Conservation (phyloP, 148 eudicot species). For the Vaccinium vitisidaea region DNA sequence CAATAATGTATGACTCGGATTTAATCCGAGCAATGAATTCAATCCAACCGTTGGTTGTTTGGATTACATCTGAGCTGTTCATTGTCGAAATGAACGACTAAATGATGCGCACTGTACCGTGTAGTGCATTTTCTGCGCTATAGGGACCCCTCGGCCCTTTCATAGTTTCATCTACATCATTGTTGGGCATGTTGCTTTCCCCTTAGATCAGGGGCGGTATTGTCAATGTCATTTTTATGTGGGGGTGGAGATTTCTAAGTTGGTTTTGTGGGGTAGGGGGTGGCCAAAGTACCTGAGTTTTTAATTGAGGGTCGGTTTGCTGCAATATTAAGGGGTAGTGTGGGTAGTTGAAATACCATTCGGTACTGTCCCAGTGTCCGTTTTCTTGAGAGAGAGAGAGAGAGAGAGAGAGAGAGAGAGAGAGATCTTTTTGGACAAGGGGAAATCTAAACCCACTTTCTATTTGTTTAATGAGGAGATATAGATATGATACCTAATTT, state of each 20-base stretch:
- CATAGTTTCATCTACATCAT: background rate
- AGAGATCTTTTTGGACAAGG: too few species aligned
- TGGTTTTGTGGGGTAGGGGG: background rate
- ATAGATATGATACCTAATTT: background rate
- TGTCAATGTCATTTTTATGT: background rate
- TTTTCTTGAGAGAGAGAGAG: conserved; percentile 8
- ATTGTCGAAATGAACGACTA: too few species aligned
- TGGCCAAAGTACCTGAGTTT: conserved; percentile 1
- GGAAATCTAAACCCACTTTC: background rate
- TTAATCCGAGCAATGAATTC: too few species aligned
- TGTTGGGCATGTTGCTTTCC: background rate
- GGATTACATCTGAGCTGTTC: too few species aligned
- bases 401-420: background rate
- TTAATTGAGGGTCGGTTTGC: conserved; percentile 20
- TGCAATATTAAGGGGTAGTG: background rate
- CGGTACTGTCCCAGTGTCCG: background rate
- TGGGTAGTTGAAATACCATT: conserved; percentile 21
- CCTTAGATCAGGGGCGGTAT: background rate
- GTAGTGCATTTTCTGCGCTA: too few species aligned
- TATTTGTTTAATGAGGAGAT: background rate
- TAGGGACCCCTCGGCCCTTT: too few species aligned
- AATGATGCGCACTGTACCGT: too few species aligned
- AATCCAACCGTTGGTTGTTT: too few species aligned
- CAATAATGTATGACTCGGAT: too few species aligned
- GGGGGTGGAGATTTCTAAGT: background rate